Conservation (phyloP, 257 asterid genomes). For the Plantago major region DNA sequence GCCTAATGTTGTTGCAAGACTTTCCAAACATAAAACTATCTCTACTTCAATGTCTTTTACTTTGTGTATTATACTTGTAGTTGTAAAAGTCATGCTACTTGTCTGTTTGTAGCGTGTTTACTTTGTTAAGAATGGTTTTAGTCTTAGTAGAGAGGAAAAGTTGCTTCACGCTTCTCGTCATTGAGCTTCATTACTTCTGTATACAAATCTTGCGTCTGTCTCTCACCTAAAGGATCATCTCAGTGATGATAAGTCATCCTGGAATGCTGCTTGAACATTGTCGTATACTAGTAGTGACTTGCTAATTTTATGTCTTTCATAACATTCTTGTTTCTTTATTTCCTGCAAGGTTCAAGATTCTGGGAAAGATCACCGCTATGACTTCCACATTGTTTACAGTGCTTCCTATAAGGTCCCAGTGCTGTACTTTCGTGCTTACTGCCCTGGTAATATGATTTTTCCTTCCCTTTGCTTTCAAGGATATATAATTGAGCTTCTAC, state of each 20-base stretch:
- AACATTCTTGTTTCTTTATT: conserved; percentile 8
- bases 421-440: conserved; percentile 74
- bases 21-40: neutral
- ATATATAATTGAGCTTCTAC: too few relatives aligned
- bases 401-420: conserved; percentile 82
- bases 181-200: too few relatives aligned
- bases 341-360: conserved; percentile 42
- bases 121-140: neutral
- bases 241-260: neutral
- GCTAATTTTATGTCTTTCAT: too few relatives aligned
- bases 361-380: conserved; percentile 48
- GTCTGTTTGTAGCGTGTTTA: neutral
- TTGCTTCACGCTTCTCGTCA: too few relatives aligned
- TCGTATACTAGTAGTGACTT: neutral
- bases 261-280: neutral
- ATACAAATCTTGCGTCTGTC: too few relatives aligned
- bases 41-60: neutral
- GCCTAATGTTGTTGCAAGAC: neutral
- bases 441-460: conserved; percentile 49
- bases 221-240: neutral
- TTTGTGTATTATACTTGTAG: neutral
- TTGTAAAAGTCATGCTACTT: neutral
- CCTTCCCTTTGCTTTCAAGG: conserved; percentile 11
- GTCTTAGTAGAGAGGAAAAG: too few relatives aligned
- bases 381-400: conserved; percentile 68